A percentile compares a stretch with the other conserved stretches of the same genome.
Conservation (phyloP, 78 protist genomes). For the Dictyostelium intermedium region DNA sequence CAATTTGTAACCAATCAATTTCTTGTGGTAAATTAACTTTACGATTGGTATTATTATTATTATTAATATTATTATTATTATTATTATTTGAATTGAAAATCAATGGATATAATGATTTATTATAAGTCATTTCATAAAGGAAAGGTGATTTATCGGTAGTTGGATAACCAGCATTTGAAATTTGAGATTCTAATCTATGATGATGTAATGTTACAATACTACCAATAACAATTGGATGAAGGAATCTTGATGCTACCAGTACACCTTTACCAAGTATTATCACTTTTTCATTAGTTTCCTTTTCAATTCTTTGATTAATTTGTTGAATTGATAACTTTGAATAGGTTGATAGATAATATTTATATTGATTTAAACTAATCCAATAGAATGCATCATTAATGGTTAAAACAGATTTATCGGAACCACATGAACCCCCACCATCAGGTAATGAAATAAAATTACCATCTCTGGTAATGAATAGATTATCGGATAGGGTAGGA, state of each 20-base stretch:
- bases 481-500: conserved; percentile 64
- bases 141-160: conserved; percentile 78
- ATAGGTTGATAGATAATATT: not conserved
- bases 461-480: conserved; percentile 78
- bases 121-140: conserved; percentile 77
- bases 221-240: conserved; percentile 47
- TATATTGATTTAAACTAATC: conserved; percentile 17
- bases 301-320: not conserved
- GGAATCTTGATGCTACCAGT: conserved; percentile 33
- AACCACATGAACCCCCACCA: not conserved
- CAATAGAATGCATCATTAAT: conserved; percentile 56
- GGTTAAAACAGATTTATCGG: not conserved
- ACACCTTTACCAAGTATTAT: conserved; percentile 46
- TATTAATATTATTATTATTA: not conserved
- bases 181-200: conserved; percentile 31
- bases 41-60: not conserved
- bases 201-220: conserved; percentile 69
- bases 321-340: not conserved
- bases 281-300: not conserved
- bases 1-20: conserved; percentile 75
- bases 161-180: conserved; percentile 65
- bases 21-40: conserved; percentile 62
- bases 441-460: not conserved
- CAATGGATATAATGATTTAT: conserved; percentile 74
- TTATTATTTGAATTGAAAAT: conserved; percentile 17